Base-by-base conservation (phyloP, 176 grass and related monocot species). In the Musa troglodytarum region DNA sequence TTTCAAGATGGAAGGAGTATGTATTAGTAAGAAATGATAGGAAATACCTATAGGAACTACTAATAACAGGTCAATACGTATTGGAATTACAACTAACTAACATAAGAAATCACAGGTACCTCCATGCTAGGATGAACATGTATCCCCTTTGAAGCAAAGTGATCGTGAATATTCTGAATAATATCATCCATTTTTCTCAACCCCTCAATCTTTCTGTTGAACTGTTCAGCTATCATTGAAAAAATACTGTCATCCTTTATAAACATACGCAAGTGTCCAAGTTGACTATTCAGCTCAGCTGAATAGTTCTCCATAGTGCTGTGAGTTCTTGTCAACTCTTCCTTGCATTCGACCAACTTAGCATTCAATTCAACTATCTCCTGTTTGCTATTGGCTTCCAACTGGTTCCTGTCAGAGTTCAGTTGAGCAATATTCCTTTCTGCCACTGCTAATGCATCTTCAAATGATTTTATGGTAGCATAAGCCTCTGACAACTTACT, bases 381-480 rank as follows among this genome's bases (percentile, higher is more conserved):
- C 56, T 81, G 73, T 85, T 87, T 77, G 74, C 87, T 71, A 69
- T 89, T 85, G 2, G 55, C 70, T 76, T 81, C 84, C 82, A 77
- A 74, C 86, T 92, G 82, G 76, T 72, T 85, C 80, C 84, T 94
- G 80, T 88, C 82, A 76, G 68, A 66, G 55, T 81, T 65, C 59
- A 93, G 58, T 67, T 43, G 57, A 81, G 78, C 70, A 78, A 85
- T 29, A 70, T 86, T 68, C 34, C 55, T 81, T 84, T 82, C 87
- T 73, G 81, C 86, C 73, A 87, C 79, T 82, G 81, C 80, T 58
- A 99, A 78, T 71, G 73, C 90, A 87, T 87, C 82, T 85, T 99
- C 82, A 70, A 99, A 74, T 78, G 84, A 87, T 75, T 81, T 86
- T 79, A 94, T 98, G 23, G 54, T 81, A 55, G 76, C 65, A 75